Percentiles rank a stretch among this genome's conserved stretches.
phyloP scores from a whole-genome alignment of 495 filamentous ascomycete genomes.

The Aspergillus biplanus region DNA sequence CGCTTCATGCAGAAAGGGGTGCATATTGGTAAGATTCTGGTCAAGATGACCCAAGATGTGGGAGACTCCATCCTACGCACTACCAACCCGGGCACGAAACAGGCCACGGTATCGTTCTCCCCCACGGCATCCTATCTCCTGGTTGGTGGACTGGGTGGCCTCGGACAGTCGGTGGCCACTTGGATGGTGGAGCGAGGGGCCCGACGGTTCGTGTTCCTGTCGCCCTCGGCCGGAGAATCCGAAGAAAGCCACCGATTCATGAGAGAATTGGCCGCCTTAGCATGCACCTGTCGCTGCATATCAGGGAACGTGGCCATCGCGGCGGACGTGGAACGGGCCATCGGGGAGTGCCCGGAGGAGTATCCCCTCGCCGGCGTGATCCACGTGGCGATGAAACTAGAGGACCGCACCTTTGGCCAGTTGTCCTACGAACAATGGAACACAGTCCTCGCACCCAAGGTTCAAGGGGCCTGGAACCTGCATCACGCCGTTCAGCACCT shows the following conservation, averaged over 20 bases:
- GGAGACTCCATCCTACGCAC: neutral
- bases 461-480: conserved; percentile 52
- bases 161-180: conserved; percentile 56
- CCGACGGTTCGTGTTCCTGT: conserved; percentile 52
- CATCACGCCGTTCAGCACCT: conserved; percentile 49
- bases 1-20: conserved; percentile 47
- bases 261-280: conserved; percentile 34
- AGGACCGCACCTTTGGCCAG: conserved; percentile 30
- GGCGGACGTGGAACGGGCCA: neutral
- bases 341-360: neutral
- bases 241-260: conserved; percentile 28
- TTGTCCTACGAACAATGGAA: conserved; percentile 45
- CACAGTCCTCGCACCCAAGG: conserved; percentile 38
- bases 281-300: conserved; percentile 12
- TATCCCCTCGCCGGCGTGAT: conserved; percentile 19
- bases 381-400: conserved; percentile 10
- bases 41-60: conserved; percentile 19
- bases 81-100: neutral
- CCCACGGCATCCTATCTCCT: conserved; percentile 40
- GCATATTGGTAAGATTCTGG: conserved; percentile 35
- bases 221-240: conserved; percentile 22
- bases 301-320: conserved; percentile 9
- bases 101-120: conserved; percentile 7
- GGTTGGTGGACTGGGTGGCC: conserved; percentile 55
- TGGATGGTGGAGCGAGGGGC: conserved; percentile 64